Evolutionary conservation across 1,284 basidiomycete genomes (phyloP).

Genomic region (Cutaneotrichosporon dermatis): DNA sequence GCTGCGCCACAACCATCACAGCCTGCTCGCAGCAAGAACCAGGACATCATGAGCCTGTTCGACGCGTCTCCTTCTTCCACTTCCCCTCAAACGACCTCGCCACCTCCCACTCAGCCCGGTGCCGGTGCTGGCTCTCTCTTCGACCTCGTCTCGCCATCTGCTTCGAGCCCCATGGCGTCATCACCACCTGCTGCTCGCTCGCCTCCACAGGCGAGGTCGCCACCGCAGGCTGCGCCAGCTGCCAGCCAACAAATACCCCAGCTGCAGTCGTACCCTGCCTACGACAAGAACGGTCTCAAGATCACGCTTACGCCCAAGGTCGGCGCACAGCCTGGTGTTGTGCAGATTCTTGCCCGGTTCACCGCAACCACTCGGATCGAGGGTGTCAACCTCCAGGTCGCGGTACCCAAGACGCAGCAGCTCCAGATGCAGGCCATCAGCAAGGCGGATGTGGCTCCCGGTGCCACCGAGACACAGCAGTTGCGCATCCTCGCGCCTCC

Average conservation of each 20-base stretch:
- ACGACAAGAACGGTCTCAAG: conserved; percentile 83
- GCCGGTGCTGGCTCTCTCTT: conserved; percentile 32
- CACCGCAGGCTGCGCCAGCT: conserved; percentile 26
- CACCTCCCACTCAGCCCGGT: conserved; percentile 21
- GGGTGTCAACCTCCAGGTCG: conserved; percentile 89
- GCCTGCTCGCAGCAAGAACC: conserved; percentile 55
- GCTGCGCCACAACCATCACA: conserved; percentile 48
- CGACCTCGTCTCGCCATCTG: conserved; percentile 31
- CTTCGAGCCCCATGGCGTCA: neutral
- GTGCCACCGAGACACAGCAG: conserved; percentile 87
- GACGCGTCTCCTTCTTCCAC: conserved; percentile 51
- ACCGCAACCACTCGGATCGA: conserved; percentile 60
- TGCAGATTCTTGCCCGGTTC: conserved; percentile 87
- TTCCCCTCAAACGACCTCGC: conserved; percentile 14
- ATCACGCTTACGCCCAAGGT: conserved; percentile 86
- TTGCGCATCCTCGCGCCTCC: conserved; percentile 84
- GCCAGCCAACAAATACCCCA: conserved; percentile 49
- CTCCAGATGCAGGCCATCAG: conserved; percentile 98
- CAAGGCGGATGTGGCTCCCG: conserved; percentile 70
- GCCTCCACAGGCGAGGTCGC: conserved; percentile 22
- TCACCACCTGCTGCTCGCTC: conserved; percentile 16
- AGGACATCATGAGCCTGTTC: conserved; percentile 91
- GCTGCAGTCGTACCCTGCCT: conserved; percentile 74
- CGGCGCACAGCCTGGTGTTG: conserved; percentile 71
- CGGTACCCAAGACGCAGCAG: conserved; percentile 98